A percentile compares a stretch with the other conserved stretches of the same genome.
Evolutionary conservation across 176 grass and related monocot genomes (phyloP).

Genomic region (Musa schizocarpa): DNA sequence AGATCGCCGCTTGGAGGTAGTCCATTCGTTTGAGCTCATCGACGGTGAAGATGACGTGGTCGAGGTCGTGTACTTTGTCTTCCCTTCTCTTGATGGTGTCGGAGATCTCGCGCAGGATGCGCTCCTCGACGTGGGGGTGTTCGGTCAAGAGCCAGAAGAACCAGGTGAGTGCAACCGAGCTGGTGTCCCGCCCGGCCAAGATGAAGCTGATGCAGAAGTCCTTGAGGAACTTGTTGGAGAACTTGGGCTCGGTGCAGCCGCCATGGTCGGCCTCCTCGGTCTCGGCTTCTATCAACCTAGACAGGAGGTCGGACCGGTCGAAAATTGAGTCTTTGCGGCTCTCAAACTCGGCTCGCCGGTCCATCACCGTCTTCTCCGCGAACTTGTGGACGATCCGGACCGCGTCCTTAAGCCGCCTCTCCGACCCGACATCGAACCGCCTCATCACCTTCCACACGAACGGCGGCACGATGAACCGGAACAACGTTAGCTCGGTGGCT

Average conservation of each 20-base stretch:
- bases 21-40: slow-evolving; percentile 42
- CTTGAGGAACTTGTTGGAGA: slow-evolving; percentile 64
- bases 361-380: not conserved
- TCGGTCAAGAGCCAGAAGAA: slow-evolving; percentile 80
- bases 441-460: slow-evolving; percentile 80
- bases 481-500: slow-evolving; percentile 57
- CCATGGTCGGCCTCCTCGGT: not conserved
- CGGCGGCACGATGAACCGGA: slow-evolving; percentile 62
- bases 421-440: slow-evolving; percentile 30
- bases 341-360: not conserved
- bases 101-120: slow-evolving; percentile 45
- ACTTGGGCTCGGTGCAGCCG: not conserved
- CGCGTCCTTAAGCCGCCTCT: slow-evolving; percentile 44
- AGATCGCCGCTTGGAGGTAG: slow-evolving; percentile 80
- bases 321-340: not conserved
- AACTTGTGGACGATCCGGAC: slow-evolving; percentile 32
- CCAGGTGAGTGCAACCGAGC: slow-evolving; percentile 77
- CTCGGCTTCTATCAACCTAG: not conserved
- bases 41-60: slow-evolving; percentile 22
- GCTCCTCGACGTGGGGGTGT: slow-evolving; percentile 44
- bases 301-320: slow-evolving; percentile 7
- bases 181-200: slow-evolving; percentile 86
- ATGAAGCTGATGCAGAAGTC: slow-evolving; percentile 99
- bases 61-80: not conserved
- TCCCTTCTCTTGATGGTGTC: slow-evolving; percentile 13